phyloP scores from a whole-genome alignment of 306 rosid species.

The Quercus rubra region DNA sequence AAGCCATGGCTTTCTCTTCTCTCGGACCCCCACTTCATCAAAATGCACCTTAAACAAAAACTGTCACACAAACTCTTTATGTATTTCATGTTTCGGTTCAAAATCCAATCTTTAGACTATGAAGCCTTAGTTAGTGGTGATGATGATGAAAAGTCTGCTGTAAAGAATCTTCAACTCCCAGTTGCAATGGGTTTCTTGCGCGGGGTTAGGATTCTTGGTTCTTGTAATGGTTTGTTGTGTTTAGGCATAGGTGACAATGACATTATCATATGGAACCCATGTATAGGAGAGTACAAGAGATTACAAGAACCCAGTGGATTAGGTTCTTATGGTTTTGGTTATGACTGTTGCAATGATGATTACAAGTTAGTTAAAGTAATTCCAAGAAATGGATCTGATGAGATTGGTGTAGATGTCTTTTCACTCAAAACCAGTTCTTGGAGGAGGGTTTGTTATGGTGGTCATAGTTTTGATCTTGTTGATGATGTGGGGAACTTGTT shows the following conservation, averaged over 20 bases:
- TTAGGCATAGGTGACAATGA: neutral
- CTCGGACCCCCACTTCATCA: neutral
- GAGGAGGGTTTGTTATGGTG: neutral
- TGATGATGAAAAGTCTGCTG: neutral
- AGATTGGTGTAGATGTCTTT: neutral
- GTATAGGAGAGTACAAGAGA: neutral
- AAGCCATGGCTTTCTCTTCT: neutral
- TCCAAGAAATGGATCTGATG: neutral
- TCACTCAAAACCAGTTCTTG: neutral
- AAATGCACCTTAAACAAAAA: neutral
- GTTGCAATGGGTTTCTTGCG: neutral
- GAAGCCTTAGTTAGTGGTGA: neutral
- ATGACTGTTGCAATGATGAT: neutral
- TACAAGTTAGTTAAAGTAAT: neutral
- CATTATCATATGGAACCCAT: neutral
- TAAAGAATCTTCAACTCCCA: neutral
- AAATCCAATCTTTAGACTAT: neutral
- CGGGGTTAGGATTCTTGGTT: neutral
- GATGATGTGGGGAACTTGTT: neutral
- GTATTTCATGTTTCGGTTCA: neutral
- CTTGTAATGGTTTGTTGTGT: neutral
- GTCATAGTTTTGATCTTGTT: neutral
- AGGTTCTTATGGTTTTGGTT: conserved; percentile 4
- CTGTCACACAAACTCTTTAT: neutral
- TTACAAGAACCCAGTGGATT: neutral